Evolutionary conservation across 352 stramenopile species (phyloP), one percentile per base, ranked within the genome.

Genomic region (Thalassiosira ordinaria): DNA sequence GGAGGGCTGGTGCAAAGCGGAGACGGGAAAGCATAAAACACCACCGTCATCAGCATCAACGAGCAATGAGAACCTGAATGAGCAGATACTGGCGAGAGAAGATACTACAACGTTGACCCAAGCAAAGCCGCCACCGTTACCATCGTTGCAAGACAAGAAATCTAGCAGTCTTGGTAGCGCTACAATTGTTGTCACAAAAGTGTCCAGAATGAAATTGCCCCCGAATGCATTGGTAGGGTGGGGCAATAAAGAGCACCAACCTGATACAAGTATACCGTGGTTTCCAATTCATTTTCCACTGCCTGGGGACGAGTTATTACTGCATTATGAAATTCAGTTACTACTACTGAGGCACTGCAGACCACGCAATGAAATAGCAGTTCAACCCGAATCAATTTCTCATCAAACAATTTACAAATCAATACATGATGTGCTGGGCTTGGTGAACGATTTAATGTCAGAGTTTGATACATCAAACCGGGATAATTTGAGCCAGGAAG

Each of bases 171-270:
- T 39, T 57, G 24, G 31, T 31, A 47, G 53, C 6, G 67, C 75
- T 24, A 66, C 53, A 1, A 83, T 78, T 56, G 63, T 77, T 52
- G 63, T 83, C 51, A 83, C 75, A n/a, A 84, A 84, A 55, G 69
- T 79, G 8, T 56, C 26, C 33, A 68, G 39, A 72, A 74, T 73
- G 51, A 22, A 33, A 65, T 33, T 72, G 35, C 26, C 39, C 24
- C 18, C 5, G 18, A 55, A 49, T 59, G 3, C 24, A 52, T 66
- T 55, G 35, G 4, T 72, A 5, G 3, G 44, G 13, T 46, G 6
- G 11, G 39, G 20, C 27, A 26, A 7, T 55, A 52, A 73, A 51
- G 8, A 47, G 2, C 18, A 33, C 33, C 18, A 18, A n/a, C n/a
- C n/a, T n/a, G 39, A 14, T 44, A 61, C 27, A 27, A 51, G 7